Base-by-base conservation (phyloP, 2,329 filamentous ascomycete genomes). In the Monosporascus sp. region DNA sequence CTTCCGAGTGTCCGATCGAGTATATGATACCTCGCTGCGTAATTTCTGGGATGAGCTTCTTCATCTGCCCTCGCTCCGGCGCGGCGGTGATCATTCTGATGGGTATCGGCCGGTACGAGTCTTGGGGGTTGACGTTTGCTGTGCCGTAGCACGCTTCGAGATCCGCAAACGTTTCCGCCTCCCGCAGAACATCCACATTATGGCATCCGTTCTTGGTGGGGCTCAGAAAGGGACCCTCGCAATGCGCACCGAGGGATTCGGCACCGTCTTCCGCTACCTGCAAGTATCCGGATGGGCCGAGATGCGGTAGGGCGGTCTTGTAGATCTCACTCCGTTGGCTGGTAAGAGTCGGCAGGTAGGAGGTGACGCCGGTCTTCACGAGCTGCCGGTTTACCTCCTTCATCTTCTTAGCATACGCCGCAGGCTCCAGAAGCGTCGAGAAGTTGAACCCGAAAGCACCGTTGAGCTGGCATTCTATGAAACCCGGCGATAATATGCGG, bases 401-500 rank as follows among this genome's bases (percentile, higher is more conserved):
- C 49, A 96, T 74, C n/a, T 83, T 85, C 68, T 89, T 87, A 54
- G 82, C 81, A 64, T 95, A 96, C 50, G 77, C 31, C 77, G 72
- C 71, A 81, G 83, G 63, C 17, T 85, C 78, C n/a, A 88, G 83
- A 9, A 90, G 77, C 1, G 85, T 83, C 3, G 90, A 94, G 70
- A 95, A 96, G 74, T 96, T 93, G 76, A 96, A 95, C 53, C 91
- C 91, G 64, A 91, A 93, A 9, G 89, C 91, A 48, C 92, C 92
- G 65, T 97, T 97, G 61, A 97, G 84, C 71, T 97, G 92, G 50
- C 88, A 87, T 60, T 97, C 92, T 62, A 97, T 94, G 66, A 97
- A 80, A 25, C 92, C 92, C 0, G 92, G 90, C 0, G 88, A 84
- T 20, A 97, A 69, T 60, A 96, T 93, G 62, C 89, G 89, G 54